Evolutionary conservation across 371 early-diverging fungal genomes (phyloP).

Genomic region (Apophysomyces elegans): DNA sequence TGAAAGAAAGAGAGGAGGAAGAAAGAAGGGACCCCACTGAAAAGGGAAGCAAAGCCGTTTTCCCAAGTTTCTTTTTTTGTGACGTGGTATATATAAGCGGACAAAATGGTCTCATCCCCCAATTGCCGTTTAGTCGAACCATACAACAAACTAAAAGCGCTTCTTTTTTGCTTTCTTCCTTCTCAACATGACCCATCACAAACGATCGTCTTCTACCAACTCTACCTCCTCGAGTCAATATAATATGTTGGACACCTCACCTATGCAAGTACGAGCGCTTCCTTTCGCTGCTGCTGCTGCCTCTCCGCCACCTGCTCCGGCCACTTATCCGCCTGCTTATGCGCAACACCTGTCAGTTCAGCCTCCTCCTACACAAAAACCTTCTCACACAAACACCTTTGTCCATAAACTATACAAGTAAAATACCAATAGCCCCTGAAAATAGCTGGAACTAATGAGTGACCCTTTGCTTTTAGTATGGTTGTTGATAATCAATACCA

Average conservation of each 20-base stretch:
- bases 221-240: slow-evolving; percentile 4
- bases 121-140: slow-evolving; percentile 5
- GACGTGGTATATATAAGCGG: slow-evolving; percentile 5
- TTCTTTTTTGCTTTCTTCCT: no score
- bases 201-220: slow-evolving; percentile 7
- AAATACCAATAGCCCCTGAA: not conserved
- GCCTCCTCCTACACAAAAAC: slow-evolving; percentile 15
- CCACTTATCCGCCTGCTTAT: slow-evolving; percentile 8
- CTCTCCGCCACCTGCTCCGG: not conserved
- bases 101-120: not conserved
- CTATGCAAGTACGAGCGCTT: slow-evolving; percentile 1
- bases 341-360: slow-evolving; percentile 10
- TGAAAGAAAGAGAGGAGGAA: not conserved
- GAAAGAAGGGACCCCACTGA: not conserved
- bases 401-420: slow-evolving; percentile 56
- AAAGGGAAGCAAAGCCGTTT: not conserved
- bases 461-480: slow-evolving; percentile 58
- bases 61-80: slow-evolving; percentile 4
- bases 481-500: slow-evolving; percentile 80
- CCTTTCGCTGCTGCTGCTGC: not conserved
- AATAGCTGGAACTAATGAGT: not conserved
- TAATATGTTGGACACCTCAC: not conserved
- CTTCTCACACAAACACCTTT: slow-evolving; percentile 40
- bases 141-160: no score
- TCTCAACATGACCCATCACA: slow-evolving; percentile 5